A percentile compares a stretch with the other conserved stretches of the same genome.
These are phyloP conservation scores for Podaxis rugospora DNA, from an alignment of 768 basidiomycete species.

Conservation along the genomic window DNA sequence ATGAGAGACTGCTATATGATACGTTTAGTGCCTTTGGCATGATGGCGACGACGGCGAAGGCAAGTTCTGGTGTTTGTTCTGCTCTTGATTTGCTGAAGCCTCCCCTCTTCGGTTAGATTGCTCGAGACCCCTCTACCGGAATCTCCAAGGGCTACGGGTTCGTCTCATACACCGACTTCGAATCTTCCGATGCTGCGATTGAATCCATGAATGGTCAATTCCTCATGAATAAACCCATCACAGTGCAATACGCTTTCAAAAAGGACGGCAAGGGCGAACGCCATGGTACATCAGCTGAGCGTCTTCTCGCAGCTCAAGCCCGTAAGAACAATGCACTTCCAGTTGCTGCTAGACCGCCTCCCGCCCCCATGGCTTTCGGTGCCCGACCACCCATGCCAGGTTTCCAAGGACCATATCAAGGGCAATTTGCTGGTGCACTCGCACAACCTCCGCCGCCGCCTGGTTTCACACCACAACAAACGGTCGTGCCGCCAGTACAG, in stretches of 20 bases:
- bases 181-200: conserved; percentile 92
- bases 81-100: neutral
- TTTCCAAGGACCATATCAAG: conserved; percentile 76
- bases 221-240: conserved; percentile 97
- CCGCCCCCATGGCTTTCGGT: conserved; percentile 70
- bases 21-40: conserved; percentile 95
- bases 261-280: conserved; percentile 98
- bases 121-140: conserved; percentile 81
- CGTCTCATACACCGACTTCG: conserved; percentile 96
- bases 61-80: conserved; percentile 27
- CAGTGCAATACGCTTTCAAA: conserved; percentile 98
- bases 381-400: conserved; percentile 63
- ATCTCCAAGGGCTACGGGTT: conserved; percentile 97
- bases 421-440: conserved; percentile 90
- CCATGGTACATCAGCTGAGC: conserved; percentile 95
- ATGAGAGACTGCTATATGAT: conserved; percentile 88
- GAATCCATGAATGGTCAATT: conserved; percentile 98
- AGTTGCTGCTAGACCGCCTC: conserved; percentile 68
- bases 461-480: conserved; percentile 73
- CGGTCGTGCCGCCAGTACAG: conserved; percentile 49
- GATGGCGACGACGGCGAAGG: conserved; percentile 89
- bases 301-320: conserved; percentile 91
- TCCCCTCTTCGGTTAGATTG: conserved; percentile 54
- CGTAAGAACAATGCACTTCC: conserved; percentile 92
- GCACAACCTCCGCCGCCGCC: conserved; percentile 80